Evolutionary conservation across 352 stramenopile species (phyloP).

Genomic region (Peronospora farinosa): DNA sequence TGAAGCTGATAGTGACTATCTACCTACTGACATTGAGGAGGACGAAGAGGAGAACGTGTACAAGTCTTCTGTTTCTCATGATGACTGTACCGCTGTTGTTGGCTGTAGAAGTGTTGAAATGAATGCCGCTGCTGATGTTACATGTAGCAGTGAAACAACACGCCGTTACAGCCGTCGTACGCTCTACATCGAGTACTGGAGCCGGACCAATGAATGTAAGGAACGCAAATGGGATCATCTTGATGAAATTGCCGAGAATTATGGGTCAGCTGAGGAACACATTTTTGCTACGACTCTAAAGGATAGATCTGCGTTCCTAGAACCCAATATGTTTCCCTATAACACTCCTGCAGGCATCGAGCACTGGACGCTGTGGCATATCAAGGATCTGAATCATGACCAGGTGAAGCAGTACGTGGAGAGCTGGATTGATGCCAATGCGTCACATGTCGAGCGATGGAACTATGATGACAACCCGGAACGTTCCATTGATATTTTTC

Average conservation of each 20-base stretch:
- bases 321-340: conserved; percentile 89
- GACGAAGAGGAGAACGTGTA: conserved; percentile 16
- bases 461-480: conserved; percentile 88
- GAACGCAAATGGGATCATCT: conserved; percentile 86
- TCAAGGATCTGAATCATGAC: conserved; percentile 65
- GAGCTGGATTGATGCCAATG: conserved; percentile 83
- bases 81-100: conserved; percentile 20
- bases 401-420: conserved; percentile 87
- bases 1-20: conserved; percentile 37
- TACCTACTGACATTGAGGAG: conserved; percentile 35
- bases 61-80: conserved; percentile 15
- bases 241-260: conserved; percentile 74
- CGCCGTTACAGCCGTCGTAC: conserved; percentile 48
- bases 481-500: conserved; percentile 86
- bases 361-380: conserved; percentile 84
- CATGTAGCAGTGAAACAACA: conserved; percentile 36
- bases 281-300: conserved; percentile 79
- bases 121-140: conserved; percentile 45
- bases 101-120: conserved; percentile 26
- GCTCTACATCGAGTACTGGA: conserved; percentile 87
- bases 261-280: conserved; percentile 69
- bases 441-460: conserved; percentile 64
- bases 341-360: conserved; percentile 82
- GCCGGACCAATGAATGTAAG: conserved; percentile 81
- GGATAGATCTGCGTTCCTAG: conserved; percentile 72